Percentiles rank a stretch among this genome's conserved stretches.
Conservation (phyloP, 2,329 filamentous ascomycete genomes). For the Diaporthe australafricana region DNA sequence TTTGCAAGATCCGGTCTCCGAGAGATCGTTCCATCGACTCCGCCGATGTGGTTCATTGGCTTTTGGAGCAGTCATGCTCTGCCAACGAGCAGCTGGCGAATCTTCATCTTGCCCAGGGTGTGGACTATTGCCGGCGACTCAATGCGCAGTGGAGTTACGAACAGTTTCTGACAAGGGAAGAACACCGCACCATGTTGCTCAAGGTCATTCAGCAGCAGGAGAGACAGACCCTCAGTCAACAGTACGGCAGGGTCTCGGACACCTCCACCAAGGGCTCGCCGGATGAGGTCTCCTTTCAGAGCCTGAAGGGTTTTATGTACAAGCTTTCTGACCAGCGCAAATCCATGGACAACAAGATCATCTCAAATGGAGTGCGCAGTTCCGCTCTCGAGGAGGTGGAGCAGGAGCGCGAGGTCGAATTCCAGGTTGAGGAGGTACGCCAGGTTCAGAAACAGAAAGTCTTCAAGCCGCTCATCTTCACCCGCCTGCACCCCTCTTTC, state of each 20-base stretch:
- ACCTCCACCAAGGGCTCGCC: conserved; percentile 40
- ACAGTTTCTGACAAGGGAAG: conserved; percentile 50
- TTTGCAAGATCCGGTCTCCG: conserved; percentile 49
- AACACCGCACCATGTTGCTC: conserved; percentile 55
- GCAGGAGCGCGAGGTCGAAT: conserved; percentile 69
- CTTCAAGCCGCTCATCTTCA: conserved; percentile 54
- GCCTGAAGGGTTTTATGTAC: conserved; percentile 43
- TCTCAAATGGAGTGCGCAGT: conserved; percentile 55
- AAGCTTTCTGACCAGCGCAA: conserved; percentile 49
- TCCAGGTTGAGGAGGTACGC: conserved; percentile 68
- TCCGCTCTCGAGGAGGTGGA: conserved; percentile 70
- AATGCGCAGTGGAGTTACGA: conserved; percentile 59
- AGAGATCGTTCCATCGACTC: conserved; percentile 52
- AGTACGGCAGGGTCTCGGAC: conserved; percentile 58
- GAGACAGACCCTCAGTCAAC: conserved; percentile 65
- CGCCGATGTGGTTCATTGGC: conserved; percentile 61
- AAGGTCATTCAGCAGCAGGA: conserved; percentile 62
- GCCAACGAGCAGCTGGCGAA: conserved; percentile 69
- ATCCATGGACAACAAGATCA: conserved; percentile 44
- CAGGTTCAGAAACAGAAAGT: conserved; percentile 61
- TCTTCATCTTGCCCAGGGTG: conserved; percentile 69
- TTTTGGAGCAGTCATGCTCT: conserved; percentile 72
- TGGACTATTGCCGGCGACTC: conserved; percentile 68
- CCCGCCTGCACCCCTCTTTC: conserved; percentile 60
- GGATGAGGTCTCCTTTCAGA: conserved; percentile 27